A percentile compares a stretch with the other conserved stretches of the same genome.
Evolutionary conservation across 768 basidiomycete genomes (phyloP).

Genomic region (Cubamyces sp.): DNA sequence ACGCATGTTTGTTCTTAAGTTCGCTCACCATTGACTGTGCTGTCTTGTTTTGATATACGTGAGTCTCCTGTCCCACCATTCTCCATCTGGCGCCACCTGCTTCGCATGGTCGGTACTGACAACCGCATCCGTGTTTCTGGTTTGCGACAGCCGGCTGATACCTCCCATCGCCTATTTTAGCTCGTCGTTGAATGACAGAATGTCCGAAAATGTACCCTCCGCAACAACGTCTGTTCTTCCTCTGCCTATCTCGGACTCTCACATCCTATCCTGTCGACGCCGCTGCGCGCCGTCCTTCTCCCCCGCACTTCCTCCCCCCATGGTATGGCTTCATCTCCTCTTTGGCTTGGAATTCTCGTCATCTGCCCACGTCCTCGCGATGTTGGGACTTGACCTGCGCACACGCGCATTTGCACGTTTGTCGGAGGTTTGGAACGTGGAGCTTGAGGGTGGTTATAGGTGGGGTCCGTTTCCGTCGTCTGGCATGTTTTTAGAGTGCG

Average conservation of each 20-base stretch:
- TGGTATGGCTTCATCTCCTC: not conserved
- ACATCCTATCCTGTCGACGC: not conserved
- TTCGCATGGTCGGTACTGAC: not conserved
- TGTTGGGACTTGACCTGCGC: too few relatives aligned
- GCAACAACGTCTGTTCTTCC: not conserved
- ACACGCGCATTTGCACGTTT: too few relatives aligned
- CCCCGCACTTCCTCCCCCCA: not conserved
- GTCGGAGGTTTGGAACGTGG: too few relatives aligned
- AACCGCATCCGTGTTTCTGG: not conserved
- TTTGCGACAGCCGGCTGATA: constrained; percentile 9
- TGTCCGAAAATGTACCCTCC: constrained; percentile 13
- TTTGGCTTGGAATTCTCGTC: not conserved
- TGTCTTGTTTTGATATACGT: constrained; percentile 24
- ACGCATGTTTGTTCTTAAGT: not conserved
- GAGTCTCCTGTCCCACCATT: not conserved
- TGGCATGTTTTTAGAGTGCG: too few relatives aligned
- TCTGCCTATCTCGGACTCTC: not conserved
- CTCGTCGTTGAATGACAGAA: not conserved
- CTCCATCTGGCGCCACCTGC: not conserved
- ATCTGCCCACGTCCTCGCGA: not conserved
- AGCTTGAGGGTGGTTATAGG: too few relatives aligned
- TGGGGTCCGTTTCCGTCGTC: too few relatives aligned
- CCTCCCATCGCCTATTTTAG: not conserved
- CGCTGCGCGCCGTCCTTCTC: constrained; percentile 2
- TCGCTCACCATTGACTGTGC: constrained; percentile 14